These are phyloP conservation scores for Fusarium citri DNA, from an alignment of 2,329 filamentous ascomycete genomes.

Conservation along the genomic window DNA sequence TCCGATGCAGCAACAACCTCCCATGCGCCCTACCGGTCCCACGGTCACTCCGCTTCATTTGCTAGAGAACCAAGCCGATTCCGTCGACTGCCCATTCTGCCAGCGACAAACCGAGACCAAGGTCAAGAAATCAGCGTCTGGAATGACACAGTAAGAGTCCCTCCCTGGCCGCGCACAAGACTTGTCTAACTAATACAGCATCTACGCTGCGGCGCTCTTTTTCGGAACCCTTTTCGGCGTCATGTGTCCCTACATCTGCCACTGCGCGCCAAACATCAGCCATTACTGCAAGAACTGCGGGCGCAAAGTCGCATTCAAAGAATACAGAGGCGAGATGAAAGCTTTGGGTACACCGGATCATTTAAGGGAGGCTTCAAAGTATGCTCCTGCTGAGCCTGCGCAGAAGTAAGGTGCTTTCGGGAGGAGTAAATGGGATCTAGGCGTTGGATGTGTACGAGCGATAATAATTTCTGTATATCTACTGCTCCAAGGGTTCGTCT, in stretches of 20 bases:
- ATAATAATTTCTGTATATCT: conserved; percentile 17
- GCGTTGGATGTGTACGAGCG: conserved; percentile 8
- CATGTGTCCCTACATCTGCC: conserved; percentile 38
- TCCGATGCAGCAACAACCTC: neutral
- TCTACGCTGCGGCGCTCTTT: conserved; percentile 37
- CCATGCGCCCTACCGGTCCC: neutral
- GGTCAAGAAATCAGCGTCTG: conserved; percentile 39
- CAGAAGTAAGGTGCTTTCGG: conserved; percentile 2
- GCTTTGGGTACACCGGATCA: conserved; percentile 45
- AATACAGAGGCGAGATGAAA: conserved; percentile 30
- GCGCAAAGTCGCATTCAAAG: conserved; percentile 41
- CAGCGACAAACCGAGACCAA: conserved; percentile 35
- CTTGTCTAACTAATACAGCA: conserved; percentile 6
- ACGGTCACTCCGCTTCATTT: conserved; percentile 46
- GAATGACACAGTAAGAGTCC: conserved; percentile 42
- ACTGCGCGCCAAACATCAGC: conserved; percentile 41
- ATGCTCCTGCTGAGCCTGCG: conserved; percentile 20
- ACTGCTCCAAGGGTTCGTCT: conserved; percentile 1
- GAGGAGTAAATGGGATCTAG: neutral
- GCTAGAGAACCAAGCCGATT: conserved; percentile 41
- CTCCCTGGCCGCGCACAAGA: too few species aligned
- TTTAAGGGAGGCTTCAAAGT: conserved; percentile 42
- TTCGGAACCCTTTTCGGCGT: conserved; percentile 42
- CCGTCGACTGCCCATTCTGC: conserved; percentile 46
- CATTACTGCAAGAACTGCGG: conserved; percentile 44